Base-by-base conservation (phyloP, 257 asterid species). In the Osmanthus fragrans region DNA sequence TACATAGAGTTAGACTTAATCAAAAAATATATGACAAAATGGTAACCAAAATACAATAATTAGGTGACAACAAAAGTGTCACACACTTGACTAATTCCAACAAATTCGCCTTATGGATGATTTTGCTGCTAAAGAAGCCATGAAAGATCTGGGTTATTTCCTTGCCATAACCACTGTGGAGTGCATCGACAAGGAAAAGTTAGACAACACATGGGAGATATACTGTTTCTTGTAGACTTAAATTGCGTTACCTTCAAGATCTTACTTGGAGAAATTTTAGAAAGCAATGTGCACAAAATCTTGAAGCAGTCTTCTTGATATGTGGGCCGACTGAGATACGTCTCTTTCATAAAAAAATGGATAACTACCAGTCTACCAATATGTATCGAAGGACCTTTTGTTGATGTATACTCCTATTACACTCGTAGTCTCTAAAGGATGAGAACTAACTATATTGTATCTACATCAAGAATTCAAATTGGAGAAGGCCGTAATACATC, bases 211-310 rank as follows among this genome's bases (percentile, higher is more conserved):
- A 86, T 82, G 1, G 39, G 7, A 5, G 39, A 36, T 7, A 7
- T 36, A 36, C 39, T 5, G 7, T 36, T 36, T 36, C 39, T 7
- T 0, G 8, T 36, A 36, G 8, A 36, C 39, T 36, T 36, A 7
- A 36, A 7, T 88, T 91, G 97, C 90, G 45, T 94, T 72, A 87
- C 96, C n/a, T 94, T 92, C 90, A 94, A 91, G 83, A 81, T 91
- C 68, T 81, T 88, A 49, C 30, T 75, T 1, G 97, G 96, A 30
- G 98, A 95, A 79, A 82, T 95, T 36, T 54, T 95, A 86, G 94
- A 93, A 77, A 97, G 99, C 30, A 73, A 76, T 0, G 96, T 93
- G 42, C 89, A 91, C 89, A 88, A 81, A 70, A 87, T 95, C 47
- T 74, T 90, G 74, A 90, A 95, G 86, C 94, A 87, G 0, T n/a